Conservation (phyloP, 306 rosid species). For the Inga leiocalycina region DNA sequence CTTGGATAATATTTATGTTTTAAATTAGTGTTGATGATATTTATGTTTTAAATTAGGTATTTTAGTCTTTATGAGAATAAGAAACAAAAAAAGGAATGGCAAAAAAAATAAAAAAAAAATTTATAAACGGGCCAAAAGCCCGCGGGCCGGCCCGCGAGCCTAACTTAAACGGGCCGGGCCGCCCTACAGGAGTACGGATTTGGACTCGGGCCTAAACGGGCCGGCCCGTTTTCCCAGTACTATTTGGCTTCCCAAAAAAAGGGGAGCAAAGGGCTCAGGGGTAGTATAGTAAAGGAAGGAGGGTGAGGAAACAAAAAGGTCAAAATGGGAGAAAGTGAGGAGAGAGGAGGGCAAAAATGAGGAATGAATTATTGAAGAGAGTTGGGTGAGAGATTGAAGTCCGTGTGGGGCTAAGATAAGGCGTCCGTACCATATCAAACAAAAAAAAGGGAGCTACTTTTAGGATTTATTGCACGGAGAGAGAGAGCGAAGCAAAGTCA, state of each 20-base stretch:
- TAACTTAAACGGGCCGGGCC: too few relatives aligned
- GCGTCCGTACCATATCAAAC: conserved; percentile 16
- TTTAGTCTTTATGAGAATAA: too few relatives aligned
- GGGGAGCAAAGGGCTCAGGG: not conserved
- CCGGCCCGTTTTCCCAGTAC: too few relatives aligned
- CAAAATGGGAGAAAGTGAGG: not conserved
- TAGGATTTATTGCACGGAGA: conserved; percentile 45
- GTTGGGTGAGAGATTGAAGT: conserved; percentile 30
- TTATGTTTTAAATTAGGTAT: too few relatives aligned
- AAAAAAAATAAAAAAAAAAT: too few relatives aligned
- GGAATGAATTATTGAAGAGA: not conserved
- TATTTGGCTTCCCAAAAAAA: not conserved
- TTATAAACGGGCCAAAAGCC: too few relatives aligned
- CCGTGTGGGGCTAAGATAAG: conserved; percentile 41
- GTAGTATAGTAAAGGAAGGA: not conserved
- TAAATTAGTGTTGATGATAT: too few relatives aligned
- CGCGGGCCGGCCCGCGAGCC: too few relatives aligned
- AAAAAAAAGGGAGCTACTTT: conserved; percentile 65
- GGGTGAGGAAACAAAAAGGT: not conserved
- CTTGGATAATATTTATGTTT: too few relatives aligned
- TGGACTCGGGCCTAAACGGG: too few relatives aligned
- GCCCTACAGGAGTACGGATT: too few relatives aligned
- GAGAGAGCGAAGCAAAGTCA: conserved; percentile 7
- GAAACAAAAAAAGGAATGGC: too few relatives aligned
- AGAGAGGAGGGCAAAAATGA: not conserved